These are phyloP conservation scores for Coemansia sp. DNA, from an alignment of 192 early-diverging fungal species.

Conservation along the genomic window DNA sequence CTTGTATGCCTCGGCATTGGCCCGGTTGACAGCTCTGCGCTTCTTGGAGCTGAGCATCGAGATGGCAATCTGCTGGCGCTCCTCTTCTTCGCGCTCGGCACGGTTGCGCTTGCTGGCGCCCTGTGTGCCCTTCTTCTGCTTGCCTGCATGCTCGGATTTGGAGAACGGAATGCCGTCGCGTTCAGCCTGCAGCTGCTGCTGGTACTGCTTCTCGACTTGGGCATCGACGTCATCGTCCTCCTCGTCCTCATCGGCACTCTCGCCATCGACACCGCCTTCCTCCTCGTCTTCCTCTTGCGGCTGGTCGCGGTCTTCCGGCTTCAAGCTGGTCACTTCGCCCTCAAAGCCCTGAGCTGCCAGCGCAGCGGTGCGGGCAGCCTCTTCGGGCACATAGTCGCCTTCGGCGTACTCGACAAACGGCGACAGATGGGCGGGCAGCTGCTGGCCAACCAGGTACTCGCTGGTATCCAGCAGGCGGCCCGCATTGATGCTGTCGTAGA, in stretches of 20 bases:
- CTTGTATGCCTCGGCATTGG: conserved; percentile 36
- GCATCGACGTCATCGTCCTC: conserved; percentile 52
- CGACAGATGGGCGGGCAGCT: conserved; percentile 86
- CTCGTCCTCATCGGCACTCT: conserved; percentile 66
- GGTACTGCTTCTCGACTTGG: conserved; percentile 42
- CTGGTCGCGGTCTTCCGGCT: conserved; percentile 59
- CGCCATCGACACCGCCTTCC: conserved; percentile 48
- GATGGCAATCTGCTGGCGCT: conserved; percentile 50
- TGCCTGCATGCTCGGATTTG: conserved; percentile 37
- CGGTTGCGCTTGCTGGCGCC: conserved; percentile 27
- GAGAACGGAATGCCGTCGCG: conserved; percentile 41
- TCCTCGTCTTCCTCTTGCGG: conserved; percentile 51
- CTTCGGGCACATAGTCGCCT: conserved; percentile 84
- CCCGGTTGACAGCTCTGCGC: conserved; percentile 51
- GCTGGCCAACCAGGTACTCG: conserved; percentile 76
- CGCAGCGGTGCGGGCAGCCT: conserved; percentile 44
- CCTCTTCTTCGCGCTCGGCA: conserved; percentile 46
- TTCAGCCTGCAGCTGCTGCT: conserved; percentile 48
- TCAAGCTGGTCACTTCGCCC: conserved; percentile 62
- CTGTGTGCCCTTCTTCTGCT: conserved; percentile 10
- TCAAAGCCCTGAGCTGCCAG: conserved; percentile 51
- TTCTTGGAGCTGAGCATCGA: conserved; percentile 56
- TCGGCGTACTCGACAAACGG: conserved; percentile 86
- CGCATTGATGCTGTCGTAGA: conserved; percentile 91
- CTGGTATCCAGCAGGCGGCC: conserved; percentile 62